phyloP scores from a whole-genome alignment of 1,139 yeast species.

The Taphrina pruni region DNA sequence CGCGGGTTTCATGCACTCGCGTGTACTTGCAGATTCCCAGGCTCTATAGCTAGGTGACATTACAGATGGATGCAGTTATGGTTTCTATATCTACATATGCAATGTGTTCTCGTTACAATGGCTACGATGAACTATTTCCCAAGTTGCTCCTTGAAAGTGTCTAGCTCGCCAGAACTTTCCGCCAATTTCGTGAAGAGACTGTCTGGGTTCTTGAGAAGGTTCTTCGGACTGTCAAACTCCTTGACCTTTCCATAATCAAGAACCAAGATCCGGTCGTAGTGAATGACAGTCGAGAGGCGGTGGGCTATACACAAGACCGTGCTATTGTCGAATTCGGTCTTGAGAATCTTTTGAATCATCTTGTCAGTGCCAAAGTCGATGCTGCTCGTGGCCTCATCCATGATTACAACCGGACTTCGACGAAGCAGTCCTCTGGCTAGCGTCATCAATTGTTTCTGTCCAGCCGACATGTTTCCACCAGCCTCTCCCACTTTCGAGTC shows the following conservation, averaged over 20 bases:
- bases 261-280: conserved; percentile 89
- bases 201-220: conserved; percentile 62
- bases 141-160: conserved; percentile 35
- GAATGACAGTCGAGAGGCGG: conserved; percentile 86
- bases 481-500: conserved; percentile 79
- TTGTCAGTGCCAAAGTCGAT: conserved; percentile 94
- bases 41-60: too few species aligned
- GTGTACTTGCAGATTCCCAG: too few species aligned
- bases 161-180: conserved; percentile 55
- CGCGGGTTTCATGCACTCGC: too few species aligned
- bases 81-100: background rate
- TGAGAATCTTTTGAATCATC: conserved; percentile 83
- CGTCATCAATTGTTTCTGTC: conserved; percentile 93
- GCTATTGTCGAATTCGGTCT: conserved; percentile 79
- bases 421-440: conserved; percentile 86
- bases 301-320: conserved; percentile 96
- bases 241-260: conserved; percentile 90
- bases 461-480: conserved; percentile 90
- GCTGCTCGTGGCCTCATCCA: conserved; percentile 97
- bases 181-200: conserved; percentile 69
- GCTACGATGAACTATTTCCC: background rate
- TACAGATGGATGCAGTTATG: background rate
- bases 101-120: too few species aligned
- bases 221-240: conserved; percentile 79
- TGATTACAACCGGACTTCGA: conserved; percentile 80